A percentile compares a stretch with the other conserved stretches of the same genome.
These are phyloP conservation scores for Solidago caesia DNA, from an alignment of 129 eudicot species.

Conservation along the genomic window DNA sequence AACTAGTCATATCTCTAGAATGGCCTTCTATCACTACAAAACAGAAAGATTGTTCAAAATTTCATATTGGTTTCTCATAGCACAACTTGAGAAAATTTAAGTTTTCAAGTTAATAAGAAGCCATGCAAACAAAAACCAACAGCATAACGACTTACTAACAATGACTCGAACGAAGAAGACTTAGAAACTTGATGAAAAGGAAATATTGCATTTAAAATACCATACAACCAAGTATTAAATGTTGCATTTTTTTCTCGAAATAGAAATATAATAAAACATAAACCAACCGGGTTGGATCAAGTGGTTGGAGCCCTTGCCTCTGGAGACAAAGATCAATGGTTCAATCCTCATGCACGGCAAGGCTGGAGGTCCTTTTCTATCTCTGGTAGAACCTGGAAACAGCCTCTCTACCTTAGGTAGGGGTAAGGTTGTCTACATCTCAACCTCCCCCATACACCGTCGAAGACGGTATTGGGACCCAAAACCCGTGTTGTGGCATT, in stretches of 20 bases:
- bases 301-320: too few relatives aligned
- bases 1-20: not conserved
- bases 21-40: not conserved
- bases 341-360: too few relatives aligned
- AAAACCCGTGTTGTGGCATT: too few relatives aligned
- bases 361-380: too few relatives aligned
- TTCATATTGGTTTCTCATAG: not conserved
- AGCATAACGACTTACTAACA: slow-evolving; percentile 3
- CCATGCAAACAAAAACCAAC: not conserved
- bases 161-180: not conserved
- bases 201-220: slow-evolving; percentile 8
- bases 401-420: too few relatives aligned
- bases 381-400: too few relatives aligned
- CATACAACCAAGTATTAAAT: not conserved
- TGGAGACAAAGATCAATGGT: too few relatives aligned
- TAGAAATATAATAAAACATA: too few relatives aligned
- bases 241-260: not conserved
- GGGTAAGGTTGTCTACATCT: too few relatives aligned
- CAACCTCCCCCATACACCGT: too few relatives aligned
- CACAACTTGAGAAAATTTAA: not conserved
- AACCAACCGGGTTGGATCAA: too few relatives aligned
- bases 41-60: not conserved
- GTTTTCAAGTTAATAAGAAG: slow-evolving; percentile 4
- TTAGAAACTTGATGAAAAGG: slow-evolving; percentile 1
- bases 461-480: too few relatives aligned